A percentile compares a stretch with the other conserved stretches of the same genome.
Conservation (phyloP, 345 rosid species). For the Camelina laxa region DNA sequence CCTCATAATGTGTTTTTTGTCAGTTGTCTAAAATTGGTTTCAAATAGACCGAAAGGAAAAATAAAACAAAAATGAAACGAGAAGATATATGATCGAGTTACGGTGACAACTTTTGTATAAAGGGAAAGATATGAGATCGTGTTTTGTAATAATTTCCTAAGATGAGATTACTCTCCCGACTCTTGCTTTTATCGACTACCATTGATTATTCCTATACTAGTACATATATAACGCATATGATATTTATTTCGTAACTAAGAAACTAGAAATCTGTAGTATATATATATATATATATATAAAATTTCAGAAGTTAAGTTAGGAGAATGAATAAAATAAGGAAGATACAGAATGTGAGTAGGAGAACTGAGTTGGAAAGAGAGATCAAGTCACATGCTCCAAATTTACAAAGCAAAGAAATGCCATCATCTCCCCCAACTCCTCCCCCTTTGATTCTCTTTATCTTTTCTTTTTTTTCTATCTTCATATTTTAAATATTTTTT, state of each 20-base stretch:
- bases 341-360: slow-evolving; percentile 18
- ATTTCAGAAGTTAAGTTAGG: background rate
- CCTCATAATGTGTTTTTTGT: slow-evolving; percentile 11
- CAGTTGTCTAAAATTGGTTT: slow-evolving; percentile 26
- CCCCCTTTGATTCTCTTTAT: slow-evolving; percentile 38
- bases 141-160: slow-evolving; percentile 40
- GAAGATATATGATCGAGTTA: slow-evolving; percentile 11
- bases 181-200: slow-evolving; percentile 27
- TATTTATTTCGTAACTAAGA: background rate
- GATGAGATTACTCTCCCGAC: slow-evolving; percentile 25
- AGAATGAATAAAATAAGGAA: slow-evolving; percentile 14
- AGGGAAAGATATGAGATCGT: slow-evolving; percentile 31
- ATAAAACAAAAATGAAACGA: background rate
- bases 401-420: slow-evolving; percentile 44
- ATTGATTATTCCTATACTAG: background rate
- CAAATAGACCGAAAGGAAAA: slow-evolving; percentile 28
- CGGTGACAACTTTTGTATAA: slow-evolving; percentile 27
- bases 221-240: background rate
- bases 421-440: slow-evolving; percentile 45
- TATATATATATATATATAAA: background rate
- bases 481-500: slow-evolving; percentile 6
- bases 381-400: slow-evolving; percentile 45
- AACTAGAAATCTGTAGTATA: background rate
- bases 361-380: slow-evolving; percentile 46
- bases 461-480: slow-evolving; percentile 27